Percentiles rank a stretch among this genome's conserved stretches.
These are phyloP conservation scores for Plasmodium ovale DNA, from an alignment of 169 alveolate species.

Conservation along the genomic window DNA sequence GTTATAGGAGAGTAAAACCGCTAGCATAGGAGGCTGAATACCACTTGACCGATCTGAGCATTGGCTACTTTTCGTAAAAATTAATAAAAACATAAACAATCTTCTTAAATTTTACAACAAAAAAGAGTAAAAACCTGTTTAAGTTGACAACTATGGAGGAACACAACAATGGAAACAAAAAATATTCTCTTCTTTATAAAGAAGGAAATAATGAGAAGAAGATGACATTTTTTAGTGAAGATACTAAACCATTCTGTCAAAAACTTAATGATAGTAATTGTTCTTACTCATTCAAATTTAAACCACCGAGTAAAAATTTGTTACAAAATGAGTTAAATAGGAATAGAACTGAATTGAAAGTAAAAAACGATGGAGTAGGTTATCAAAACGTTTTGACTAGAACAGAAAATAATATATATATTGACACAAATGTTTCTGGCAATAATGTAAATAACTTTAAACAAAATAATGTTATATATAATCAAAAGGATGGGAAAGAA, in stretches of 20 bases:
- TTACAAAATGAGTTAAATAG: not conserved
- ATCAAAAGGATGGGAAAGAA: not conserved
- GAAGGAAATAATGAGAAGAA: constrained; percentile 11
- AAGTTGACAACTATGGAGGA: not conserved
- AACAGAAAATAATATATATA: not conserved
- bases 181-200: not conserved
- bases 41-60: too few species aligned
- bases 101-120: too few species aligned
- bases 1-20: too few species aligned
- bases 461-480: not conserved
- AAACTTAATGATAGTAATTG: not conserved
- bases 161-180: not conserved
- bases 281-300: not conserved
- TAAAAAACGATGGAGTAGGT: not conserved
- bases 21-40: too few species aligned
- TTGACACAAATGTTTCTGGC: not conserved
- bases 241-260: not conserved
- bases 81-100: too few species aligned
- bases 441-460: not conserved
- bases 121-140: not conserved
- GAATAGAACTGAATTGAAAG: constrained; percentile 9
- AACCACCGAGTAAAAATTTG: not conserved
- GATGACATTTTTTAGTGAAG: not conserved
- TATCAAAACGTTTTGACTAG: not conserved
- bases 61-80: too few species aligned